Percentiles rank a stretch among this genome's conserved stretches.
These are phyloP conservation scores for Penicillium goetzii DNA, from an alignment of 495 filamentous ascomycete genomes.

Conservation along the genomic window DNA sequence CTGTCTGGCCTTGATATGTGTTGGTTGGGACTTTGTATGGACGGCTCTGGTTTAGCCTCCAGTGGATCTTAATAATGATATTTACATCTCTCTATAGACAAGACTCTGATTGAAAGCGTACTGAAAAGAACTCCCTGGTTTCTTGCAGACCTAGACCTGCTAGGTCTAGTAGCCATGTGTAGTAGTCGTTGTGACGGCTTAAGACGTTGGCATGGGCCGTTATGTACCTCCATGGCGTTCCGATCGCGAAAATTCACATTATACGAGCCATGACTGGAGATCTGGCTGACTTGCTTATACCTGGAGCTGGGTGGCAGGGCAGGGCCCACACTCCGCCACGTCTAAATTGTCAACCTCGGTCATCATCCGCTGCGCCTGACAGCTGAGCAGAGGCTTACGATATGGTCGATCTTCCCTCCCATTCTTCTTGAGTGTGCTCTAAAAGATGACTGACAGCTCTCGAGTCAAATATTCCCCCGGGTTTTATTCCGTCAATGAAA, in stretches of 20 bases:
- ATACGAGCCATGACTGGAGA: no score
- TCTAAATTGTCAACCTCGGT: no score
- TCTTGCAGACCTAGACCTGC: neutral
- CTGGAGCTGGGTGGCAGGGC: no score
- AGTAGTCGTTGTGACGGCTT: neutral
- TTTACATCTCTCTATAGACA: neutral
- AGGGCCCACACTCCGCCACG: no score
- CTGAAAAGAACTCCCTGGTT: neutral
- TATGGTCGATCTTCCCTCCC: neutral
- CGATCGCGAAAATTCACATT: no score
- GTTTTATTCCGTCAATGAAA: no score
- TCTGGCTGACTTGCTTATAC: no score
- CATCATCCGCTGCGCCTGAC: no score
- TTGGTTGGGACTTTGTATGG: conserved; percentile 24
- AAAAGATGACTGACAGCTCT: neutral
- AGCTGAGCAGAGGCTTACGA: neutral
- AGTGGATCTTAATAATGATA: conserved; percentile 29
- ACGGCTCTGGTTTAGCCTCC: conserved; percentile 35
- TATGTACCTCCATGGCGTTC: no score
- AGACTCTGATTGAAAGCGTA: neutral
- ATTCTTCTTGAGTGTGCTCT: neutral
- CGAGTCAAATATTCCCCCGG: no score
- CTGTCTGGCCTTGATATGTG: conserved; percentile 15
- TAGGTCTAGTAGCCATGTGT: neutral
- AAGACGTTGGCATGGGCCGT: no score